These are phyloP conservation scores for Cairneyella variabilis DNA, from an alignment of 495 filamentous ascomycete genomes.

Conservation along the genomic window DNA sequence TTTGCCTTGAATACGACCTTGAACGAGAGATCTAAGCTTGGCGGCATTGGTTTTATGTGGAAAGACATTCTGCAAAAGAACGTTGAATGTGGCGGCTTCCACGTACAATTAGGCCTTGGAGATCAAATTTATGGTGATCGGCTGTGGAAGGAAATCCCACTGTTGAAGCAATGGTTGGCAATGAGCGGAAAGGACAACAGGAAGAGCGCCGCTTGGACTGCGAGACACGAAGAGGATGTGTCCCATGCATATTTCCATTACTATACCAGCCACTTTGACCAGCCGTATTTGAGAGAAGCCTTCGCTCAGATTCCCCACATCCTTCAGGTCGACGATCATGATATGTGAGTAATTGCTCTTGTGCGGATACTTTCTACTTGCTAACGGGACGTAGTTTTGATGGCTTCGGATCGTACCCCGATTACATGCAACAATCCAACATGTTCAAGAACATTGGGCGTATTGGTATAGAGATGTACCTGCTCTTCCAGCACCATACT, in stretches of 20 bases:
- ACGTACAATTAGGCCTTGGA: slow-evolving; percentile 85
- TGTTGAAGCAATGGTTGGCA: slow-evolving; percentile 87
- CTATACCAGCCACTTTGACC: slow-evolving; percentile 96
- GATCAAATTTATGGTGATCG: slow-evolving; percentile 96
- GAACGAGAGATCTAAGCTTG: slow-evolving; percentile 77
- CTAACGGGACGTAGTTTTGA: slow-evolving; percentile 64
- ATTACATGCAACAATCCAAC: slow-evolving; percentile 95
- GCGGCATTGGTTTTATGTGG: slow-evolving; percentile 95
- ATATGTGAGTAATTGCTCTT: slow-evolving; percentile 87
- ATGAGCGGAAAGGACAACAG: slow-evolving; percentile 89
- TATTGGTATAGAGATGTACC: slow-evolving; percentile 96
- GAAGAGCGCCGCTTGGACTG: slow-evolving; percentile 86
- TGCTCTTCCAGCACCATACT: slow-evolving; percentile 98
- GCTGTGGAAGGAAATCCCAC: slow-evolving; percentile 92
- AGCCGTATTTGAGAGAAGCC: slow-evolving; percentile 86
- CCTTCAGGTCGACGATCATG: slow-evolving; percentile 91
- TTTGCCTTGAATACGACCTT: slow-evolving; percentile 83
- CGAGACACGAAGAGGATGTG: slow-evolving; percentile 90
- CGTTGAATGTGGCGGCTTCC: slow-evolving; percentile 91
- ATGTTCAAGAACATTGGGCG: slow-evolving; percentile 98
- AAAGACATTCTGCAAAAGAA: slow-evolving; percentile 98
- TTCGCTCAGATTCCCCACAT: slow-evolving; percentile 97
- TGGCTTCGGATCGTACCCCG: slow-evolving; percentile 95
- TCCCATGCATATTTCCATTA: slow-evolving; percentile 97
- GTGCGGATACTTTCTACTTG: background rate